A percentile compares a stretch with the other conserved stretches of the same genome.
Conservation (phyloP, 2,329 filamentous ascomycete species). For the Trichoderma hamatum region DNA sequence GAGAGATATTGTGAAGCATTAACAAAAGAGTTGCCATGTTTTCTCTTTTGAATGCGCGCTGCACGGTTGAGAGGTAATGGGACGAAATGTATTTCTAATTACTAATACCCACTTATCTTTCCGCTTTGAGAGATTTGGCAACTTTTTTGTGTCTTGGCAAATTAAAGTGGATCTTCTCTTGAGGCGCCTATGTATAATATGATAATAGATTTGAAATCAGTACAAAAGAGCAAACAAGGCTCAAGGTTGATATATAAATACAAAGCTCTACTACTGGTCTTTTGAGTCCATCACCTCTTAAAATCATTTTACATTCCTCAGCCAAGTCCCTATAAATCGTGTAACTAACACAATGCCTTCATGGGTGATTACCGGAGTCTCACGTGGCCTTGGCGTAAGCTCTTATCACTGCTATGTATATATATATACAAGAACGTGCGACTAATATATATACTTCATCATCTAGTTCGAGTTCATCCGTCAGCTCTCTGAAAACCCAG, state of each 20-base stretch:
- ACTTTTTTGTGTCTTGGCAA: neutral
- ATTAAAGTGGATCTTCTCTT: neutral
- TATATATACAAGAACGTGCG: neutral
- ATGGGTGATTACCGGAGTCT: neutral
- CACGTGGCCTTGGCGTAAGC: neutral
- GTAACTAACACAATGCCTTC: neutral
- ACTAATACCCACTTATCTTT: neutral
- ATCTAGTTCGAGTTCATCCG: neutral
- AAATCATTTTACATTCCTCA: neutral
- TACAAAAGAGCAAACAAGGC: neutral
- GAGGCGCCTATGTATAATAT: neutral
- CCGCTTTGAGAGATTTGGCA: neutral
- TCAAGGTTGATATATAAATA: neutral
- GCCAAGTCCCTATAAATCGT: neutral
- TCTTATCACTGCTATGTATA: neutral
- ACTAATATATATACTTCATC: neutral
- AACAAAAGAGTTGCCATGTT: neutral
- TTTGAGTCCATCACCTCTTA: neutral
- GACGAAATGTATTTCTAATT: neutral
- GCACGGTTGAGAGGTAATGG: neutral
- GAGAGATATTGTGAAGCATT: neutral
- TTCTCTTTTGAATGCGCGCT: neutral
- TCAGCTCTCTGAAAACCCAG: neutral
- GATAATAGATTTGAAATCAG: neutral
- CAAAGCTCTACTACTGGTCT: neutral